Conservation (phyloP, 1,284 basidiomycete species). For the Boletus albobrunnescens region DNA sequence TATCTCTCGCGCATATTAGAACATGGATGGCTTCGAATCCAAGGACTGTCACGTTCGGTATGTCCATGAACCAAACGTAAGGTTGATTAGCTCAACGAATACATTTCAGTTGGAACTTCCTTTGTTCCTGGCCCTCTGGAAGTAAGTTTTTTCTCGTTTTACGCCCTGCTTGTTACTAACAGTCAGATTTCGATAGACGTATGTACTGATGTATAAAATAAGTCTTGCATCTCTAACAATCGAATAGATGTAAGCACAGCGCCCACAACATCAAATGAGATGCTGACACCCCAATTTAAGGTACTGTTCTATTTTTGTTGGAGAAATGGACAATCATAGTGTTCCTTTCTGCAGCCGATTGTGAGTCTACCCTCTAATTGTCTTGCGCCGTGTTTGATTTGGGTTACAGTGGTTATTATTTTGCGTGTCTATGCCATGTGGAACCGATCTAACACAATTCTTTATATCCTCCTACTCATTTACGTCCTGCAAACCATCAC, state of each 20-base stretch:
- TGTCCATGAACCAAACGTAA: not conserved
- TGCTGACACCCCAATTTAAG: not conserved
- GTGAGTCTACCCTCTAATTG: not conserved
- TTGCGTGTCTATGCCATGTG: slow-evolving; percentile 19
- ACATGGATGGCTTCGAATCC: not conserved
- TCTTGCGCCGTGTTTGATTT: not conserved
- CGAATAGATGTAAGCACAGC: not conserved
- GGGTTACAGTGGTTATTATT: slow-evolving; percentile 16
- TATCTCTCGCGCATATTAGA: not conserved
- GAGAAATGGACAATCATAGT: not conserved
- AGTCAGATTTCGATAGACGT: not conserved
- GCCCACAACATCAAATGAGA: not conserved
- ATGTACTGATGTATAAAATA: not conserved
- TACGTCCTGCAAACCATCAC: not conserved
- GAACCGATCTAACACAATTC: slow-evolving; percentile 7
- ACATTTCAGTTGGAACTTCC: not conserved
- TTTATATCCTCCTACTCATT: slow-evolving; percentile 3
- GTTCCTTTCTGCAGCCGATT: slow-evolving; percentile 1
- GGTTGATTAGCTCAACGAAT: not conserved
- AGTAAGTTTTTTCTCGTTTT: not conserved
- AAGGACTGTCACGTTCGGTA: not conserved
- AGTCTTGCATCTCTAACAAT: not conserved
- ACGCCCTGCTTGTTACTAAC: not conserved
- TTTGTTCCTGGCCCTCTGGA: not conserved
- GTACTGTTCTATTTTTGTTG: not conserved